phyloP scores from a whole-genome alignment of 306 rosid species.

The Arachis hypogaea region DNA sequence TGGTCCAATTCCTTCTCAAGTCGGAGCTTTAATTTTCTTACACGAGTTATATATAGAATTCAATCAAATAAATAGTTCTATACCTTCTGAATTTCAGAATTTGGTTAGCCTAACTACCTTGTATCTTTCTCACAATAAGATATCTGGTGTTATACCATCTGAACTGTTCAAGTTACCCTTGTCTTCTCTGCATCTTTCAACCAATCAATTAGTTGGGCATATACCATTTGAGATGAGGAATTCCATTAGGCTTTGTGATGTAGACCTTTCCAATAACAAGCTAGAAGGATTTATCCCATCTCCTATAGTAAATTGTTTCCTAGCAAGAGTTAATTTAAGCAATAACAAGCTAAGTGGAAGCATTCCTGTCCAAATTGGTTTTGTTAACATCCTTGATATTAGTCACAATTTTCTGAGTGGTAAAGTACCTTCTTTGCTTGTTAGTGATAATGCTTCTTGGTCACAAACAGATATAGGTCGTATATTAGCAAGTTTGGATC shows the following conservation, averaged over 20 bases:
- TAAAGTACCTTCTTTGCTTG: background rate
- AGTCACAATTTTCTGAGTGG: background rate
- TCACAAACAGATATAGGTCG: no score
- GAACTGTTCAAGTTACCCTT: background rate
- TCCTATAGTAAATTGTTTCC: background rate
- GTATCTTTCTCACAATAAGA: background rate
- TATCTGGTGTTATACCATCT: background rate
- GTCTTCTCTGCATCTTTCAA: background rate
- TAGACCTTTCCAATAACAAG: slow-evolving; percentile 8
- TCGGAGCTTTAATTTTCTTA: background rate
- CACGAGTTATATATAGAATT: background rate
- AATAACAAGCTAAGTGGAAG: slow-evolving; percentile 1
- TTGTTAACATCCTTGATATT: background rate
- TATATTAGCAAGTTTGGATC: background rate
- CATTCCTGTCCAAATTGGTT: background rate
- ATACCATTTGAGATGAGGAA: slow-evolving; percentile 7
- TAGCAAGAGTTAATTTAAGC: background rate
- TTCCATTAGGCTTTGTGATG: rapidly evolving
- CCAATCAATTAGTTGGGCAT: background rate
- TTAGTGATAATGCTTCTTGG: background rate
- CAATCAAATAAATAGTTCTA: background rate
- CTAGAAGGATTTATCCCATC: slow-evolving; percentile 2
- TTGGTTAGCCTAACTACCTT: background rate
- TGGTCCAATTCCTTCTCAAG: background rate
- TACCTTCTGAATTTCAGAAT: background rate